Base-by-base conservation (phyloP, 1,139 yeast species). In the Petasospora fabianii region DNA sequence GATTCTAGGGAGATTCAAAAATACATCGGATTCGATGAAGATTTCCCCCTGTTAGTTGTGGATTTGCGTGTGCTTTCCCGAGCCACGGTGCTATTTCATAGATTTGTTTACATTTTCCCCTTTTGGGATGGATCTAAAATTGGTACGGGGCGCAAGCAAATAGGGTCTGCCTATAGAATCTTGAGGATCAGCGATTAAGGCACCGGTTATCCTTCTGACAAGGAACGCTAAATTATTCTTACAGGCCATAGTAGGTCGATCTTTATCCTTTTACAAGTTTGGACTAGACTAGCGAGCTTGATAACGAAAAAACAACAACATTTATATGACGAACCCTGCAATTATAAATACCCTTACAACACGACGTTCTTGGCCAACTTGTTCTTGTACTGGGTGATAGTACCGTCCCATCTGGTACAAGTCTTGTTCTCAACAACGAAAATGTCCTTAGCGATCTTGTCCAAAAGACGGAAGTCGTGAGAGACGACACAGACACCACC, bases 401-500 rank as follows among this genome's bases (percentile, higher is more conserved):
- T 61, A 56, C 95, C 95, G 51, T 92, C 85, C 98, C 98, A 92
- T 76, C 86, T 80, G 46, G 96, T 87, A 45, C 96, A 96, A 35
- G 92, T 85, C 72, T 83, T 84, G 73, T 90, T 69, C 71, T 92
- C 97, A 62, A 94, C 95, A 50, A 92, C 98, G 59, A 75, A 90
- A 64, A 92, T 92, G 59, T 92, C 97, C 72, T 92, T 86, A 45
- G 98, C 98, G 62, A 94, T 87, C 72, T 88, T 90, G 66, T 92
- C 97, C 66, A 92, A 77, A 60, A 92, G 77, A 72, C 98, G 84
- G 92, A 94, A 92, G 74, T 92, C 99, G 78, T 92, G 99, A 48
- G 97, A 88, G 51, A 92, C 98, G 47, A 92, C 96, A 51, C 88
- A 96, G 43, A 92, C 97, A 75, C 98, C 98, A 69, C 98, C 98